Evolutionary conservation across 2,329 filamentous ascomycete genomes (phyloP), one percentile per base, ranked within the genome.

Genomic region (Aspergillus caelatus): DNA sequence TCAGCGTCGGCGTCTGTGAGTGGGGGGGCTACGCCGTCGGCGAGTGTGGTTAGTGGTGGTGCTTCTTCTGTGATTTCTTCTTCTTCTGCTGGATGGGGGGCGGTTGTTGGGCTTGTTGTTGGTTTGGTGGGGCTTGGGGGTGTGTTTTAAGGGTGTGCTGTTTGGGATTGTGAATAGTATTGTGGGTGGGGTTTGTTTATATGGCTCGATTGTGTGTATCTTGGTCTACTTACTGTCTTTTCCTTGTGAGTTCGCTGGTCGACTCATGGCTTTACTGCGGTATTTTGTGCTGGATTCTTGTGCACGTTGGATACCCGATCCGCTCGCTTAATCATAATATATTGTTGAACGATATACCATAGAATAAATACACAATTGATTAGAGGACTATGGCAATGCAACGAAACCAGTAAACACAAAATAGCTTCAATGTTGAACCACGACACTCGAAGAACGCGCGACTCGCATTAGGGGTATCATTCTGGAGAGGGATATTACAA

Each of bases 41-140:
- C 30, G 8, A 34, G 43, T n/a, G 45, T 21, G 19, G 45, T 16
- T 23, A 26, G 19, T 53, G 28, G 56, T n/a, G 36, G 16, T 21
- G 52, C 26, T 54, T 5, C 3, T 34, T 34, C 32, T 11, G 4
- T 12, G 11, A 12, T 34, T 34, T 34, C 32, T 26, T 26, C 26
- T 26, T 26, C 26, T 26, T 26, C 50, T 23, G n/a, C 14, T 36
- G 6, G 30, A n/a, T n/a, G 43, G 43, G 56, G 12, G 10, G 9
- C 58, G 67, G 23, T 41, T 14, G 62, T 65, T 56, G 61, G 32
- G 19, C 11, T 28, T 53, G 23, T 41, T 34, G 45, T 12, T 28
- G 61, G 54, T 9, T 30, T 60, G 63, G 23, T n/a, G 39, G 34
- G 34, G 1, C 1, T 41, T 62, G 65, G 53, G 60, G 32, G 26